A percentile compares a stretch with the other conserved stretches of the same genome.
Conservation (phyloP, 2,329 filamentous ascomycete genomes). For the Claviceps sp. region DNA sequence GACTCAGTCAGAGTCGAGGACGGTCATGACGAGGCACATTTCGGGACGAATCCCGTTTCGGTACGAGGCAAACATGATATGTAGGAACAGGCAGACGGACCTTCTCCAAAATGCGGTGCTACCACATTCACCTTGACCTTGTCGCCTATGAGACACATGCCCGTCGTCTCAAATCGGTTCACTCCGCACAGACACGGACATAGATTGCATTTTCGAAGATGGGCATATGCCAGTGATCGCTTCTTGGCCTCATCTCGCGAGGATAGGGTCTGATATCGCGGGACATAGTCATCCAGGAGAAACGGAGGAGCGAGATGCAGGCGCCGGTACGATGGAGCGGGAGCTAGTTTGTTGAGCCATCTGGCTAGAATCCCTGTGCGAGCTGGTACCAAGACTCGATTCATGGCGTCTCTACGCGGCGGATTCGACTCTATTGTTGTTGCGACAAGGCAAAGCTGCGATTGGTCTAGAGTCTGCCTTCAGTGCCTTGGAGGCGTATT, state of each 20-base stretch:
- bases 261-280: slow-evolving; percentile 56
- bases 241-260: slow-evolving; percentile 60
- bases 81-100: slow-evolving; percentile 14
- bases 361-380: not conserved
- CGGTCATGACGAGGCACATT: not conserved
- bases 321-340: slow-evolving; percentile 6
- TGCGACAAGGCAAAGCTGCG: not conserved
- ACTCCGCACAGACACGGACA: slow-evolving; percentile 67
- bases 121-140: slow-evolving; percentile 72
- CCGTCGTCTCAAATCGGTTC: slow-evolving; percentile 68
- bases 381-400: not conserved
- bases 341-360: not conserved
- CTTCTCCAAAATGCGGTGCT: slow-evolving; percentile 74
- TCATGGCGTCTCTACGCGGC: not conserved
- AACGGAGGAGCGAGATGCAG: slow-evolving; percentile 50
- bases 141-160: slow-evolving; percentile 64
- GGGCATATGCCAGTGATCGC: slow-evolving; percentile 57
- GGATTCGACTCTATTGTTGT: slow-evolving; percentile 2
- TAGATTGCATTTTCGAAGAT: slow-evolving; percentile 67
- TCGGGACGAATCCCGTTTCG: not conserved
- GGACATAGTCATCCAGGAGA: slow-evolving; percentile 60
- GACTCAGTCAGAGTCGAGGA: not conserved
- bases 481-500: too few relatives aligned
- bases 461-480: not conserved
- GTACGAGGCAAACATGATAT: not conserved